Evolutionary conservation across 352 stramenopile species (phyloP).

Genomic region (Globisporangium radiosum): DNA sequence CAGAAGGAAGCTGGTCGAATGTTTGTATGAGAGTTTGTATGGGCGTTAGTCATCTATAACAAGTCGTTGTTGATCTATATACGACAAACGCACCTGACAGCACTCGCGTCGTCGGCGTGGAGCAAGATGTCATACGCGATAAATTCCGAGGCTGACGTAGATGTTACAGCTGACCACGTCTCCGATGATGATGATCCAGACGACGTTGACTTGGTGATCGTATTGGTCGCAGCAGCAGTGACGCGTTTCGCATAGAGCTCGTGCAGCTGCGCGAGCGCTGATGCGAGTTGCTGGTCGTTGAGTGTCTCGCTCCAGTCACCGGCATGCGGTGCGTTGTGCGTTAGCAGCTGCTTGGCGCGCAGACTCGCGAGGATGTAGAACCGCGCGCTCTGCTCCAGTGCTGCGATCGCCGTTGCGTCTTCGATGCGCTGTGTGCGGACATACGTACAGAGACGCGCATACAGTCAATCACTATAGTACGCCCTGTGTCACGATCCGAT

Average conservation of each 20-base stretch:
- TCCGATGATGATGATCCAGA: not conserved
- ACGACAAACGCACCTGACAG: constrained; percentile 22
- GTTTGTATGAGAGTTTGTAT: not conserved
- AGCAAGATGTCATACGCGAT: constrained; percentile 53
- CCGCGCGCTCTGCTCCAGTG: constrained; percentile 38
- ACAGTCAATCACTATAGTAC: no score
- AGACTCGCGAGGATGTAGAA: constrained; percentile 55
- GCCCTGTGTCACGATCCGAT: no score
- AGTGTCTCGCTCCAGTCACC: constrained; percentile 61
- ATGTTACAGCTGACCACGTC: not conserved
- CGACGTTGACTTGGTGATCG: no score
- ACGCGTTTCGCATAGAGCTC: constrained; percentile 21
- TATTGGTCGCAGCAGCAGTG: not conserved
- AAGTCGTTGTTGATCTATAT: no score
- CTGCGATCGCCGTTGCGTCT: constrained; percentile 22
- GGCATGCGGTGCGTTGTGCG: constrained; percentile 10
- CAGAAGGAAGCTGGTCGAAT: constrained; percentile 19
- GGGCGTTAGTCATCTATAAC: no score
- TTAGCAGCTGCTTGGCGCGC: constrained; percentile 28
- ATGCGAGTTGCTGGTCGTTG: constrained; percentile 64
- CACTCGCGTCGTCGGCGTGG: constrained; percentile 38
- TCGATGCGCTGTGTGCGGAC: constrained; percentile 20
- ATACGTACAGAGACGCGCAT: not conserved
- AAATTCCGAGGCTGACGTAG: constrained; percentile 21
- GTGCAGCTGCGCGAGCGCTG: constrained; percentile 48